Conservation (phyloP, 768 basidiomycete genomes). For the Xerocomellus dryophilus region DNA sequence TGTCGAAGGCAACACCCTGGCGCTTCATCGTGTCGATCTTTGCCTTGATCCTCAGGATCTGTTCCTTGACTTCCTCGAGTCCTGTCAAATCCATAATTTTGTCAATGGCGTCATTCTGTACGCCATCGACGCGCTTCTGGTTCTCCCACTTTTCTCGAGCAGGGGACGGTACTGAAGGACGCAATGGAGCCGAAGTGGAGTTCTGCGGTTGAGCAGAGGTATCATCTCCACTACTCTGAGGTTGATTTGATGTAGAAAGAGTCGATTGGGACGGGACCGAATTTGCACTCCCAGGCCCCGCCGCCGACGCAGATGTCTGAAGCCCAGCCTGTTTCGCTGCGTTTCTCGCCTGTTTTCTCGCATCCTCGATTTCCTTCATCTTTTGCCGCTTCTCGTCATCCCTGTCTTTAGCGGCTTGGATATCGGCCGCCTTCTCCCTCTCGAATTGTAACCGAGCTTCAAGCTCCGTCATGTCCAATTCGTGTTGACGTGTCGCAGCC, state of each 20-base stretch:
- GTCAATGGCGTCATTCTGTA: constrained; percentile 51
- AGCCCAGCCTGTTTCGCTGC: constrained; percentile 2
- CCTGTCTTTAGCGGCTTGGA: constrained; percentile 14
- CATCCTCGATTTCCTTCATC: constrained; percentile 11
- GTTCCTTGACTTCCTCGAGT: constrained; percentile 58
- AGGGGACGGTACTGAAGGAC: constrained; percentile 10
- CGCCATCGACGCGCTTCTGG: constrained; percentile 51
- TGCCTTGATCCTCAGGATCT: constrained; percentile 54
- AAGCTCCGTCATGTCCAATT: constrained; percentile 8
- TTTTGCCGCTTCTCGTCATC: constrained; percentile 8
- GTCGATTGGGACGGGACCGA: neutral
- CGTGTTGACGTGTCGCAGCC: constrained; percentile 43
- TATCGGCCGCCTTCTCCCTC: constrained; percentile 5
- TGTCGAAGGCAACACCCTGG: constrained; percentile 47
- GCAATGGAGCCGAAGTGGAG: neutral
- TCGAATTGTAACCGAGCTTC: constrained; percentile 11
- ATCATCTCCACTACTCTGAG: neutral
- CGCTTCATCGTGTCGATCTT: constrained; percentile 47
- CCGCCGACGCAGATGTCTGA: too few species aligned
- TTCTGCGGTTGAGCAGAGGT: neutral
- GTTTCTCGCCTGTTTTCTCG: constrained; percentile 4
- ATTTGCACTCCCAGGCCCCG: neutral
- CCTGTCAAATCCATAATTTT: constrained; percentile 65
- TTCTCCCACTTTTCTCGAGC: constrained; percentile 17
- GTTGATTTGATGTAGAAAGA: neutral